Evolutionary conservation across 805 yeast species (phyloP).

Genomic region (Starmerella ratchasimensis): DNA sequence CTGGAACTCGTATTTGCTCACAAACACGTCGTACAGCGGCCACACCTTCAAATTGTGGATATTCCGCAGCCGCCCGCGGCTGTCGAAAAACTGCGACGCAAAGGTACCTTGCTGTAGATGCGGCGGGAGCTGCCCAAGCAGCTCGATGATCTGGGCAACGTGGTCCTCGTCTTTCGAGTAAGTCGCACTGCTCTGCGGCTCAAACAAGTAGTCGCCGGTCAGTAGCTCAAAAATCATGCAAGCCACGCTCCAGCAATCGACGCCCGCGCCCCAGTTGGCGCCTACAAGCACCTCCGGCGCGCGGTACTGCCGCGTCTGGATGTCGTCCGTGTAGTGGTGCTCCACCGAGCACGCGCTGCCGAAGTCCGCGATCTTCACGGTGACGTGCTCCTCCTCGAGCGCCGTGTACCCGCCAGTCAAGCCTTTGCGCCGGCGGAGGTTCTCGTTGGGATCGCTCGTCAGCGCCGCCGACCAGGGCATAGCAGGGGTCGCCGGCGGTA

Average conservation of each 20-base stretch:
- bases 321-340: constrained; percentile 73
- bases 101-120: constrained; percentile 47
- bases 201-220: constrained; percentile 90
- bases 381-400: constrained; percentile 34
- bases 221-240: constrained; percentile 80
- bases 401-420: constrained; percentile 14
- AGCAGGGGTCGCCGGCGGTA: too few species aligned
- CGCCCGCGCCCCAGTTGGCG: constrained; percentile 83
- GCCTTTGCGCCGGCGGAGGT: too few species aligned
- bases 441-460: too few species aligned
- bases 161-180: constrained; percentile 91
- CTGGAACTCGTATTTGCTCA: constrained; percentile 70
- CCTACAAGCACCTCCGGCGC: constrained; percentile 80
- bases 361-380: constrained; percentile 81
- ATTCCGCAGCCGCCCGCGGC: constrained; percentile 55
- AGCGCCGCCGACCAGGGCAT: too few species aligned
- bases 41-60: constrained; percentile 77
- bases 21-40: constrained; percentile 68
- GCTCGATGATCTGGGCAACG: constrained; percentile 84
- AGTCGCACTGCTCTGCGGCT: constrained; percentile 48
- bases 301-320: constrained; percentile 85
- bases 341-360: constrained; percentile 82
- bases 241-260: constrained; percentile 94
- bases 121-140: constrained; percentile 55
- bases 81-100: constrained; percentile 49